These are phyloP conservation scores for Camellia granthamiana DNA, from an alignment of 148 eudicot genomes.

Conservation along the genomic window DNA sequence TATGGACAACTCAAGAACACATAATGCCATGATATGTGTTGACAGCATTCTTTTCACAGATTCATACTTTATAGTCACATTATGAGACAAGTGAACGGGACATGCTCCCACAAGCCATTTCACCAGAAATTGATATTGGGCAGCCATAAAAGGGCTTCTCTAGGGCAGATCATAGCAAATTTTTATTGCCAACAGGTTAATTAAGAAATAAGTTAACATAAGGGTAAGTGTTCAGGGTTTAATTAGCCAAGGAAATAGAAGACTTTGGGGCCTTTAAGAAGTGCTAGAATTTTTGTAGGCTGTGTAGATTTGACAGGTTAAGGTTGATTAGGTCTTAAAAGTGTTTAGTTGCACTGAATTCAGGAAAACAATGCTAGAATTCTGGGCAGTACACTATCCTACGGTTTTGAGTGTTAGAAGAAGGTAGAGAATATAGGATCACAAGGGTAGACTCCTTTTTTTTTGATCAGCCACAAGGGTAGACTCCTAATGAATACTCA, in stretches of 20 bases:
- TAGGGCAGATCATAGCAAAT: neutral
- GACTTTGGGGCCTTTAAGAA: neutral
- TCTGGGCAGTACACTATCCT: neutral
- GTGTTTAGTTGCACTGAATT: neutral
- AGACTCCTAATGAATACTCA: too few relatives aligned
- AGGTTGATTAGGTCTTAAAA: neutral
- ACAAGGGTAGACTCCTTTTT: too few relatives aligned
- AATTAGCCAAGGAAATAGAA: neutral
- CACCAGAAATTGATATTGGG: neutral
- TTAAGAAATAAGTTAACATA: neutral
- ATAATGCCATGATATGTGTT: neutral
- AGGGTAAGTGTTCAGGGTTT: neutral
- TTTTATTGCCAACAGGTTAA: too few relatives aligned
- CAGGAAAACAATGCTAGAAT: neutral
- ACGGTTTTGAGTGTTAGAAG: neutral
- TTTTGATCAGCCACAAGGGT: too few relatives aligned
- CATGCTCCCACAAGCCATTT: neutral
- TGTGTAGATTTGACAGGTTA: neutral
- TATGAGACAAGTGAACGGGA: neutral
- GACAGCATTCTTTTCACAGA: neutral
- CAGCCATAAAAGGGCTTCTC: neutral
- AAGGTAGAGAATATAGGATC: neutral
- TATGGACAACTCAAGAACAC: neutral
- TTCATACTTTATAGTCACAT: neutral
- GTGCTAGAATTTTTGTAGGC: neutral